Evolutionary conservation across 768 basidiomycete species (phyloP), one percentile per base, ranked within the genome.

Genomic region (Mrakia gelida): DNA sequence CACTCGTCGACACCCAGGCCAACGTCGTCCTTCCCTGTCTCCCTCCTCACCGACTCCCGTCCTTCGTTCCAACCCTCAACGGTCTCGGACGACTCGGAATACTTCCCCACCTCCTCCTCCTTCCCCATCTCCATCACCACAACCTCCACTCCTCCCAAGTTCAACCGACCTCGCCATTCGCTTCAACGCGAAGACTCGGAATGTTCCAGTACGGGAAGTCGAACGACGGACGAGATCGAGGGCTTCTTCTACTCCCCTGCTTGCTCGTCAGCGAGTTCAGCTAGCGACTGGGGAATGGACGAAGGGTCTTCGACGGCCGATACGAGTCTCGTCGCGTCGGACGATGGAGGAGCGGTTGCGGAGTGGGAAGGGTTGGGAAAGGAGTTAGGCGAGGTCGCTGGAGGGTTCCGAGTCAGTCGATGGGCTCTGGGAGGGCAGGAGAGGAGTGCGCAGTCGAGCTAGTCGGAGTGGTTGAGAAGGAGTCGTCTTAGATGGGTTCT

Each of bases 181-280:
- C 34, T 70, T 11, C 34, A 70, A 26, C 67, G 67, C 41, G 67
- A 70, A 30, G 67, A 70, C 41, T 70, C 67, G 41, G 67, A 70
- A 38, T 70, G 41, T 23, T 70, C 34, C 41, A 41, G 34, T 8
- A 43, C 34, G 21, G 38, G 34, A 11, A 59, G 59, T 59, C 26
- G 59, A 28, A 70, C 67, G 41, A 43, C 26, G 21, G 67, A 70
- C 21, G 38, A 70, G 21, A 65, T 65, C 18, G 67, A 70, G 6
- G 41, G 41, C 4, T 70, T 41, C 67, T 70, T 70, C 38, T 41
- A 70, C 41, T 38, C 34, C 8, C 67, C 67, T 6, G 41, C 16
- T 26, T 70, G 67, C 67, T 70, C 67, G 41, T 70, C 67, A 2
- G 67, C 67, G 15, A 70, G 67, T n/a, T 70, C 67, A 9, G 67